Conservation (phyloP, 2,329 filamentous ascomycete genomes). For the Waltergamsia citrina region DNA sequence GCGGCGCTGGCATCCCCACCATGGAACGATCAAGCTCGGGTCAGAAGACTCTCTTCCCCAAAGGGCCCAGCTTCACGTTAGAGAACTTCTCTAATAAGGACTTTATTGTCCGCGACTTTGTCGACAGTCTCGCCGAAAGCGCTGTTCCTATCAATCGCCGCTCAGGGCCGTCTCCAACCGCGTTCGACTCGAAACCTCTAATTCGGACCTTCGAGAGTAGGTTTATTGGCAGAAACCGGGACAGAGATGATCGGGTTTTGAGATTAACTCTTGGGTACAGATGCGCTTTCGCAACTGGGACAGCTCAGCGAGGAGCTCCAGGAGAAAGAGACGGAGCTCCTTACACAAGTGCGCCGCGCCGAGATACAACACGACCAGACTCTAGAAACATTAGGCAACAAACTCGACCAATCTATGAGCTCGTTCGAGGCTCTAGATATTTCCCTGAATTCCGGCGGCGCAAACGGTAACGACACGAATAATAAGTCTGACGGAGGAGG, state of each 20-base stretch:
- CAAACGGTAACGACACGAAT: constrained; percentile 19
- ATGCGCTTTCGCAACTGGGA: constrained; percentile 58
- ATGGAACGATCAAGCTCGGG: constrained; percentile 36
- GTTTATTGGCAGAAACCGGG: too few relatives aligned
- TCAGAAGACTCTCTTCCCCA: constrained; percentile 62
- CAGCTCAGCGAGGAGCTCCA: constrained; percentile 75
- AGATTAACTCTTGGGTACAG: constrained; percentile 23
- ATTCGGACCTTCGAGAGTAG: constrained; percentile 87
- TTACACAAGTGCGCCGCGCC: constrained; percentile 80
- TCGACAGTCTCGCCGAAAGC: constrained; percentile 83
- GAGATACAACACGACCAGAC: constrained; percentile 90
- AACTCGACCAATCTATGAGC: constrained; percentile 85
- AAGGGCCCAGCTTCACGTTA: constrained; percentile 74
- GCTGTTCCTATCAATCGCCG: constrained; percentile 72
- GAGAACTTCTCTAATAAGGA: constrained; percentile 85
- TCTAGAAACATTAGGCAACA: constrained; percentile 74
- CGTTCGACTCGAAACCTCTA: constrained; percentile 91
- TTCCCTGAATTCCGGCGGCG: constrained; percentile 57
- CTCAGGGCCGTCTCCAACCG: constrained; percentile 51
- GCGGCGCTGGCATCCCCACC: constrained; percentile 10
- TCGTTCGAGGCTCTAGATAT: constrained; percentile 87
- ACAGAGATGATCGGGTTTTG: too few relatives aligned
- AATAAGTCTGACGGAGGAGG: constrained; percentile 51
- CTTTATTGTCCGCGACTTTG: constrained; percentile 95
- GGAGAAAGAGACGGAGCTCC: constrained; percentile 80